Conservation (phyloP, 2,329 filamentous ascomycete genomes). For the Aspergillus luchuensis region DNA sequence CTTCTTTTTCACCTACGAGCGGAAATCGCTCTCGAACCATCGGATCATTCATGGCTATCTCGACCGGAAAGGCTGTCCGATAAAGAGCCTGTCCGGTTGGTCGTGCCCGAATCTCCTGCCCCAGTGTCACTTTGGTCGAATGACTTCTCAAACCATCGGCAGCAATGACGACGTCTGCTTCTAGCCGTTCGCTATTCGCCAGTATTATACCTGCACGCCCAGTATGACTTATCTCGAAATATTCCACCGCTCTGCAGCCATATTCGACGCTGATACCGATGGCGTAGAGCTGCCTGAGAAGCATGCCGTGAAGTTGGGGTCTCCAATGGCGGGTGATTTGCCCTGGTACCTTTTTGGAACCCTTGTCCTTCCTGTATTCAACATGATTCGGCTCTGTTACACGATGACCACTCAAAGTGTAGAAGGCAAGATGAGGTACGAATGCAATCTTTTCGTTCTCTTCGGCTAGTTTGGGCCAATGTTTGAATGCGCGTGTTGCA, state of each 20-base stretch:
- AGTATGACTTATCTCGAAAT: slow-evolving; percentile 20
- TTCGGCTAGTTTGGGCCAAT: slow-evolving; percentile 18
- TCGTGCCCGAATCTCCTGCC: slow-evolving; percentile 3
- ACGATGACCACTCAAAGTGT: slow-evolving; percentile 10
- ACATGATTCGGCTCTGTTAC: slow-evolving; percentile 16
- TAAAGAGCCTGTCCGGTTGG: slow-evolving; percentile 17
- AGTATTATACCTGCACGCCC: slow-evolving; percentile 5
- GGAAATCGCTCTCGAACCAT: slow-evolving; percentile 15
- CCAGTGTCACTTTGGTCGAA: slow-evolving; percentile 8
- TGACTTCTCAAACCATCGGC: slow-evolving; percentile 12
- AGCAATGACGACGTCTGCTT: slow-evolving; percentile 14
- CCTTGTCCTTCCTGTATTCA: slow-evolving; percentile 3
- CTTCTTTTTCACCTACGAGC: neutral
- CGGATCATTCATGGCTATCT: slow-evolving; percentile 22
- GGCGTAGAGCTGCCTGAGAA: slow-evolving; percentile 27
- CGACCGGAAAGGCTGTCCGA: slow-evolving; percentile 16
- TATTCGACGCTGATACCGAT: slow-evolving; percentile 34
- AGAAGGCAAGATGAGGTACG: slow-evolving; percentile 14
- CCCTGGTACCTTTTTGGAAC: neutral
- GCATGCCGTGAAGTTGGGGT: slow-evolving; percentile 18
- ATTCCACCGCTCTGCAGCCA: slow-evolving; percentile 31
- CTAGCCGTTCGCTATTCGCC: neutral
- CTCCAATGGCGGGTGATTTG: slow-evolving; percentile 7
- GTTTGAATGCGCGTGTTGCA: slow-evolving; percentile 14
- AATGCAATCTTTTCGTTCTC: slow-evolving; percentile 10